Conservation (phyloP, 495 filamentous ascomycete species). For the Hyaloscypha finlandica region DNA sequence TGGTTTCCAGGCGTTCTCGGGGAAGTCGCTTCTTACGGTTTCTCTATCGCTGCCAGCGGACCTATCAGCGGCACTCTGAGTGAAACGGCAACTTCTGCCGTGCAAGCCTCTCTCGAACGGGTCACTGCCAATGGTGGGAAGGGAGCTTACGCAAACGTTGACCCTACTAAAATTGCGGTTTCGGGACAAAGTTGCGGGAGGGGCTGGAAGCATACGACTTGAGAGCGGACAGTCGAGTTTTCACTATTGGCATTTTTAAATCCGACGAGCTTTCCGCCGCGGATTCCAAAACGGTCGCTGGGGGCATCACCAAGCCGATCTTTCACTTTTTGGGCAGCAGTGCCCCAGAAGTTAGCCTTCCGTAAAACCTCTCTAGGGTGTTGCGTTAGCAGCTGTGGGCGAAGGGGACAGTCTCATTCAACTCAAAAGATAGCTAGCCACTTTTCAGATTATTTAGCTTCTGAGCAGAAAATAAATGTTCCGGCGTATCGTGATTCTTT, state of each 20-base stretch:
- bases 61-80: not conserved
- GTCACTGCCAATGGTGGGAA: not conserved
- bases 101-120: slow-evolving; percentile 2
- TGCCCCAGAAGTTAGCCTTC: too few relatives aligned
- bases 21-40: slow-evolving; percentile 3
- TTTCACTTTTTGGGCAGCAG: not conserved
- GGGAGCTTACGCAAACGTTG: not conserved
- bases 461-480: too few relatives aligned
- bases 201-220: slow-evolving; percentile 9
- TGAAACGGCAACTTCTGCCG: slow-evolving; percentile 4
- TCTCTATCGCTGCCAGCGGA: not conserved
- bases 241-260: slow-evolving; percentile 4
- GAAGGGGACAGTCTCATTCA: too few relatives aligned
- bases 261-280: slow-evolving; percentile 1
- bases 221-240: slow-evolving; percentile 1
- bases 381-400: too few relatives aligned
- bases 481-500: too few relatives aligned
- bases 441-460: too few relatives aligned
- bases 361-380: too few relatives aligned
- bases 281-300: slow-evolving; percentile 1
- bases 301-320: slow-evolving; percentile 2
- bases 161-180: slow-evolving; percentile 6
- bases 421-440: too few relatives aligned
- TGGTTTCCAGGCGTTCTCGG: slow-evolving; percentile 5
- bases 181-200: slow-evolving; percentile 1